Percentiles rank a stretch among this genome's conserved stretches.
phyloP scores from a whole-genome alignment of 1,284 basidiomycete genomes.

The Cutaneotrichosporon daszewskae region DNA sequence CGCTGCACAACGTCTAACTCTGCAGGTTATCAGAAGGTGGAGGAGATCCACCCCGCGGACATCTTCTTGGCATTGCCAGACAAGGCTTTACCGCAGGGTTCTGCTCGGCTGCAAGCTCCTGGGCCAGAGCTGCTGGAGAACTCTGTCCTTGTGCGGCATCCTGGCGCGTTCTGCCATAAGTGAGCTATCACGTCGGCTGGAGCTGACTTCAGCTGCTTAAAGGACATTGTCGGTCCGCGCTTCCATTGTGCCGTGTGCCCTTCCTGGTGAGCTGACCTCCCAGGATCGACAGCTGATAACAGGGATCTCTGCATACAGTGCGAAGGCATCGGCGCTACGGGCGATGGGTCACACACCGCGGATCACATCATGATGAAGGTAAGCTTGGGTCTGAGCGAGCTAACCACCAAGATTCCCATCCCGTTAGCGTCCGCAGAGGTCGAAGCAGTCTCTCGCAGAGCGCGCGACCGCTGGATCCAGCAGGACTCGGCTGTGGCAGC shows the following conservation, averaged over 20 bases:
- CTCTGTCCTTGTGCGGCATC: constrained; percentile 32
- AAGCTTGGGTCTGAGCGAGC: constrained; percentile 8
- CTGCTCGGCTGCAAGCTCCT: not conserved
- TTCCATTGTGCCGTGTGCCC: constrained; percentile 85
- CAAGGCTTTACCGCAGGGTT: constrained; percentile 17
- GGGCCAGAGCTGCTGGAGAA: too few species aligned
- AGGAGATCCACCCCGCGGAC: constrained; percentile 81
- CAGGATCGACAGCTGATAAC: constrained; percentile 2
- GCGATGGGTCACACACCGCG: constrained; percentile 36
- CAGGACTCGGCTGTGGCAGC: constrained; percentile 58
- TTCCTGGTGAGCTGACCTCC: constrained; percentile 33
- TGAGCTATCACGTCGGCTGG: constrained; percentile 49
- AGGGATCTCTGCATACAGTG: constrained; percentile 71
- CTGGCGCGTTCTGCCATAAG: constrained; percentile 54
- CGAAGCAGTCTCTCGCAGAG: constrained; percentile 64
- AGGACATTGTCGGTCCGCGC: constrained; percentile 79
- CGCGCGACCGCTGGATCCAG: constrained; percentile 67
- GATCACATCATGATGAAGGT: constrained; percentile 88
- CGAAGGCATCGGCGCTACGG: constrained; percentile 62
- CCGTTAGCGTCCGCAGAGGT: constrained; percentile 68
- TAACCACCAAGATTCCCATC: constrained; percentile 65
- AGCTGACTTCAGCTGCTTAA: constrained; percentile 60
- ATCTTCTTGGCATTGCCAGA: constrained; percentile 75
- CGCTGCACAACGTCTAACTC: not conserved
- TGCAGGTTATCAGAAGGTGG: constrained; percentile 53